Evolutionary conservation across 192 early-diverging fungal species (phyloP).

Genomic region (Piromyces sp.): DNA sequence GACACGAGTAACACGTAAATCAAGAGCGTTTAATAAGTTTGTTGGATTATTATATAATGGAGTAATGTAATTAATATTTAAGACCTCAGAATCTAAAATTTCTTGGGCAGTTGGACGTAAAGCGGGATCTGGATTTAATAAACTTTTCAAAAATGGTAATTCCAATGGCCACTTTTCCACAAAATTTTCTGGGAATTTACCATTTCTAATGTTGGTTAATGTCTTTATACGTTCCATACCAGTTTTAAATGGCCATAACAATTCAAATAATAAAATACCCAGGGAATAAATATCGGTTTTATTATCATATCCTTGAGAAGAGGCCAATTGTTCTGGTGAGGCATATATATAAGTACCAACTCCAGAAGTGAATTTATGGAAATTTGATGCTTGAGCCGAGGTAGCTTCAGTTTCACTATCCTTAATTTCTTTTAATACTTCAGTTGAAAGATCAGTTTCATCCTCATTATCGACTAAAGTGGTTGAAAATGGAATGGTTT

Average conservation of each 20-base stretch:
- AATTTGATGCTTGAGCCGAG: background rate
- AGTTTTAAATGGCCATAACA: slow-evolving; percentile 74
- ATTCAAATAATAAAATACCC: slow-evolving; percentile 92
- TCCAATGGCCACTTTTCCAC: slow-evolving; percentile 51
- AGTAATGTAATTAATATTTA: background rate
- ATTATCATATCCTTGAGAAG: slow-evolving; percentile 14
- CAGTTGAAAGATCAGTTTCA: background rate
- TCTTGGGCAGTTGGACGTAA: slow-evolving; percentile 49
- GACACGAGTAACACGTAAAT: background rate
- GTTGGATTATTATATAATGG: background rate
- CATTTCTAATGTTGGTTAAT: slow-evolving; percentile 42
- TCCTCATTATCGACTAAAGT: background rate
- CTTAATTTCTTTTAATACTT: background rate
- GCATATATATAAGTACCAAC: slow-evolving; percentile 5
- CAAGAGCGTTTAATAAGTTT: background rate
- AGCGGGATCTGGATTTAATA: slow-evolving; percentile 58
- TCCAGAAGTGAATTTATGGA: background rate
- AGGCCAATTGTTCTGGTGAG: slow-evolving; percentile 5
- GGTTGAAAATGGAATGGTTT: background rate
- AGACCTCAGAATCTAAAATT: slow-evolving; percentile 22
- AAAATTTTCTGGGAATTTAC: slow-evolving; percentile 49
- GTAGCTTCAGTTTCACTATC: background rate
- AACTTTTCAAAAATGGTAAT: slow-evolving; percentile 58
- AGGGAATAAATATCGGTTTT: slow-evolving; percentile 79
- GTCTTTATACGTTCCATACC: slow-evolving; percentile 74